Base-by-base conservation (phyloP, 345 rosid species). In the Eucalyptus sp. region DNA sequence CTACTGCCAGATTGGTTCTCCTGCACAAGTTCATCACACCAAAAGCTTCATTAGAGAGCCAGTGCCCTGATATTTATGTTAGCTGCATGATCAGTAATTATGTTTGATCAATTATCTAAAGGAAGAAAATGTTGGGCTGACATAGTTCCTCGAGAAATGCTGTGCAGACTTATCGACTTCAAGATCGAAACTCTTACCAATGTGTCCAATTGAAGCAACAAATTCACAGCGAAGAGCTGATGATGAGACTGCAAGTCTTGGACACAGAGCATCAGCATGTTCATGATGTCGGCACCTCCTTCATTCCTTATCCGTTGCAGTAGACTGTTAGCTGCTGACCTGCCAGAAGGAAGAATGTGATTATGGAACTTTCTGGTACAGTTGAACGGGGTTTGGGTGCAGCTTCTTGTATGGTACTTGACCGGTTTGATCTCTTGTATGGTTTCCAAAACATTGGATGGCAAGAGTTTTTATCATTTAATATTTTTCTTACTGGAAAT, bases 141-240 rank as follows among this genome's bases (percentile, higher is more conserved):
- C 7, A 13, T 48, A 56, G 41, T 18, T 25, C 71, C 58, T 22
- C 3, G 9, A 86, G 81, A 71, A 41, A 41, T 41, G 48, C 48
- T 7, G 1, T 76, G 29, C 48, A 76, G 84, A 76, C 25, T 37
- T 37, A 76, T 76, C 16, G 4, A 76, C 13, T 76, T 5, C 8
- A 37, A 71, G 25, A 37, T 33, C 7, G 4, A 37, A 71, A 71
- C 46, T 37, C 92, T 90, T 90, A 95, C 99, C 95, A 95, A 76
- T 14, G 88, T 89, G 88, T 93, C 98, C 71, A 97, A 68, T 62
- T 97, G 99, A 92, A 96, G 93, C 93, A 96, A 86, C 68, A 97
- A 91, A 91, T 94, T 95, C 89, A 96, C 98, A 68, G 98, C 98
- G 88, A 94, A 91, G 90, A 95, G 92, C 87, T 91, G 95, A 88